Evolutionary conservation across 371 early-diverging fungal genomes (phyloP), one percentile per base, ranked within the genome.

Genomic region (Lichtheimia ramosa): DNA sequence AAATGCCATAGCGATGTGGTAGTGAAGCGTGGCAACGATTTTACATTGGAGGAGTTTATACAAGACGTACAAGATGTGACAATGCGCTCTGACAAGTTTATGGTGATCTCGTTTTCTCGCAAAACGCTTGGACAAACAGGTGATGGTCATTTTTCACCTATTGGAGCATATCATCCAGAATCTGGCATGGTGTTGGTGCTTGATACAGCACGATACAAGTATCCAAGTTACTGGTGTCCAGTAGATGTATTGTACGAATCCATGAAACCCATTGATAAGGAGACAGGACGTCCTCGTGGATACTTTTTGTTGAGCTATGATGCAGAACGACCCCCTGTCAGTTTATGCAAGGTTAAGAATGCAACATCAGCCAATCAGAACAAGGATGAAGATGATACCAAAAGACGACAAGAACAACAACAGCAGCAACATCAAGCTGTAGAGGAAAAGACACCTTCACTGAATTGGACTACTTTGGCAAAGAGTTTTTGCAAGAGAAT

Each of bases 81-180:
- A 18, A 79, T 82, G 34, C 73, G 86, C 10, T 82, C 85, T 28
- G 90, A 92, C 51, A 77, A 84, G 51, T 94, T 92, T 50, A 92
- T 95, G 89, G 93, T 96, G 0, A 83, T 93, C 39, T 92, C 93
- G 0, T 96, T 92, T 59, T 87, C 89, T 1, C 85, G 96, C 25
- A 81, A 83, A 39, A 69, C 83, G 0, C 75, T 96, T n/a, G 84
- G 85, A 12, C 95, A 95, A 68, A 96, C 96, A 0, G 96, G 96
- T 14, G 95, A 94, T 65, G 93, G 93, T 1, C 93, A 93, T 60
- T 93, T 92, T 56, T 77, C 87, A 16, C 89, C 89, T 0, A 85
- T 90, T 56, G 89, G 87, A 13, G 89, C 86, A 0, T 89, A 87
- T 54, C 85, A 87, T 58, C 79, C 85, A 8, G 83, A 71, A 16